These are phyloP conservation scores for Phoma sp. DNA, from an alignment of 2,329 filamentous ascomycete species.

Conservation along the genomic window DNA sequence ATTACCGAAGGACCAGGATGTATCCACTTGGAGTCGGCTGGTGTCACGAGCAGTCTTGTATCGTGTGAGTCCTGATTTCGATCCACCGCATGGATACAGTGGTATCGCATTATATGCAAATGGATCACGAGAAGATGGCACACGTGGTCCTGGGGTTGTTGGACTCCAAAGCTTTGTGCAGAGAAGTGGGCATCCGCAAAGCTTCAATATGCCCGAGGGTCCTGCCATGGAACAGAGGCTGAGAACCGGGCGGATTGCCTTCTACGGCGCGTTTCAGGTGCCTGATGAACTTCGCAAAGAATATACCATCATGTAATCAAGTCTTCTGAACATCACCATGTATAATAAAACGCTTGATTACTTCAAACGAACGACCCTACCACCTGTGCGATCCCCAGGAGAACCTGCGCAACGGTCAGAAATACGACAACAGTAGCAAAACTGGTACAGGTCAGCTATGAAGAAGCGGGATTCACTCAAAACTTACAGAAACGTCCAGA, in stretches of 20 bases:
- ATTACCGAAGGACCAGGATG: slow-evolving; percentile 17
- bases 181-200: slow-evolving; percentile 21
- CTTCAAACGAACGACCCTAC: slow-evolving; percentile 28
- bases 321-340: too few species aligned
- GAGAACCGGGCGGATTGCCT: slow-evolving; percentile 25
- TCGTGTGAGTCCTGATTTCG: slow-evolving; percentile 26
- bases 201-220: slow-evolving; percentile 28
- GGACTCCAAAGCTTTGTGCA: slow-evolving; percentile 35
- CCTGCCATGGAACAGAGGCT: slow-evolving; percentile 21
- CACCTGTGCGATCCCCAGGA: slow-evolving; percentile 27
- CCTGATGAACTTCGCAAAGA: slow-evolving; percentile 25
- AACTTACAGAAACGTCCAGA: slow-evolving; percentile 33
- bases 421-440: slow-evolving; percentile 32
- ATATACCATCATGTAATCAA: slow-evolving; percentile 21
- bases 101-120: slow-evolving; percentile 31
- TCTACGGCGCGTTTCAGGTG: slow-evolving; percentile 32
- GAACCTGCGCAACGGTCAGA: slow-evolving; percentile 27
- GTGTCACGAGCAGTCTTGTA: slow-evolving; percentile 29
- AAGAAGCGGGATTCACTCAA: background rate
- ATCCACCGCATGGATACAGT: slow-evolving; percentile 31
- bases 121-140: slow-evolving; percentile 25
- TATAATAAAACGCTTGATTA: too few species aligned
- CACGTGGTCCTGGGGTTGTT: slow-evolving; percentile 22
- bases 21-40: slow-evolving; percentile 22
- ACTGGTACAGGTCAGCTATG: slow-evolving; percentile 13